Evolutionary conservation across 2,329 filamentous ascomycete species (phyloP), one percentile per base, ranked within the genome.

Genomic region (Microcera coccophila): DNA sequence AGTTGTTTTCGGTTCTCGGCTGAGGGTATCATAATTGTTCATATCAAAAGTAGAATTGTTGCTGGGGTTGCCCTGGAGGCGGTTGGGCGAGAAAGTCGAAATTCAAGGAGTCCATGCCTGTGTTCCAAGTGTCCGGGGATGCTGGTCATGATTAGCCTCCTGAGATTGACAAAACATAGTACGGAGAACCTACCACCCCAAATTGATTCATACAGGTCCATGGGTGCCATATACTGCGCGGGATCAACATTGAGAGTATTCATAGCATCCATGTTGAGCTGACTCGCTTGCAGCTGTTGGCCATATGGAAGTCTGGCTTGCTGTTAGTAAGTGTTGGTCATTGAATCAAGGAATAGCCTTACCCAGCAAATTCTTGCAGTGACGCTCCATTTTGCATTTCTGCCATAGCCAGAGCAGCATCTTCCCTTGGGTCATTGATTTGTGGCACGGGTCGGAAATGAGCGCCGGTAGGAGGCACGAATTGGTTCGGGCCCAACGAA

Each of bases 131-230:
- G 54, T 81, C 76, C 4, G 76, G 76, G 2, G 75, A 78, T 68
- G 80, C 78, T 80, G 47, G n/a, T 37, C 42, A 36, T 37, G 3
- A 35, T 55, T 45, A 58, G 54, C 35, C 7, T 12, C 37, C 10
- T n/a, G 18, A 33, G 28, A 14, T 20, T 22, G 17, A 20, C 14
- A 15, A 15, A 11, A 5, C 10, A 15, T 28, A 33, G 9, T 21
- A 35, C 19, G 14, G 35, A 38, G 43, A 28, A 22, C 76, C 61
- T 64, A 82, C 79, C 80, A 73, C 79, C 82, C 66, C 82, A 84
- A 35, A 84, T 84, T 4, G 79, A 82, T 54, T 84, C 79, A 57
- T 82, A 84, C 1, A 84, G 64, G 47, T 84, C 81, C 78, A 84
- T 80, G 1, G 81, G 81, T 28, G 80, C 81, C 71, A 84, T 79